Conservation (phyloP, 225 moss, liverwort and hornwort genomes). For the Thuidium tamariscinum region DNA sequence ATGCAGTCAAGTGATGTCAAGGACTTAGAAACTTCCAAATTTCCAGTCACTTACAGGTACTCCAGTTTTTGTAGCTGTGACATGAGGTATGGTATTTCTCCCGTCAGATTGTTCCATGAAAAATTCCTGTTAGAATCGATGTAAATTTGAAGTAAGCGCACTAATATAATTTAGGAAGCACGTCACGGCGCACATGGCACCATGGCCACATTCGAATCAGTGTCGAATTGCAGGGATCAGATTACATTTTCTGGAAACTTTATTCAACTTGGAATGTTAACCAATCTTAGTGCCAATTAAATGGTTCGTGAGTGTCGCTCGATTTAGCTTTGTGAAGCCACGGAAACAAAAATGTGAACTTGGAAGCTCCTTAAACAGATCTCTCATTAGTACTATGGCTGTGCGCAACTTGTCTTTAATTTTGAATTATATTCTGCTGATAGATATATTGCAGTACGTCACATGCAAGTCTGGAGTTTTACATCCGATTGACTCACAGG, state of each 20-base stretch:
- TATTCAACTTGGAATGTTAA: neutral
- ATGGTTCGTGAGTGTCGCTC: neutral
- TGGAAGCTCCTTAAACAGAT: neutral
- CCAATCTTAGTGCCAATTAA: neutral
- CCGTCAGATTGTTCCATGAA: slow-evolving; percentile 40
- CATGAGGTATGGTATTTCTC: slow-evolving; percentile 45
- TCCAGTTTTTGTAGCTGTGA: slow-evolving; percentile 47
- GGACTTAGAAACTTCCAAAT: neutral
- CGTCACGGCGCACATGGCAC: neutral
- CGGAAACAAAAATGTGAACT: neutral
- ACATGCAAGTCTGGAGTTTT: neutral
- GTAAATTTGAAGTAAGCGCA: neutral
- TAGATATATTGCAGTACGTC: neutral
- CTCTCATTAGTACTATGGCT: neutral
- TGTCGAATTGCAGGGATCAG: neutral
- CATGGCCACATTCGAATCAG: neutral
- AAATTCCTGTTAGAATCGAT: slow-evolving; percentile 17
- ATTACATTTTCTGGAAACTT: neutral
- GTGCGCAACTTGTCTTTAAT: neutral
- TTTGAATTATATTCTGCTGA: neutral
- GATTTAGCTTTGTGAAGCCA: neutral
- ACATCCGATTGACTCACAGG: slow-evolving; percentile 16
- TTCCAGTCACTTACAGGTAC: slow-evolving; percentile 19
- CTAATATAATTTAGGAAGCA: neutral
- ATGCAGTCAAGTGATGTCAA: neutral